These are phyloP conservation scores for Neophaeococcomyces mojaviensis DNA, from an alignment of 2,329 filamentous ascomycete genomes.

Conservation along the genomic window DNA sequence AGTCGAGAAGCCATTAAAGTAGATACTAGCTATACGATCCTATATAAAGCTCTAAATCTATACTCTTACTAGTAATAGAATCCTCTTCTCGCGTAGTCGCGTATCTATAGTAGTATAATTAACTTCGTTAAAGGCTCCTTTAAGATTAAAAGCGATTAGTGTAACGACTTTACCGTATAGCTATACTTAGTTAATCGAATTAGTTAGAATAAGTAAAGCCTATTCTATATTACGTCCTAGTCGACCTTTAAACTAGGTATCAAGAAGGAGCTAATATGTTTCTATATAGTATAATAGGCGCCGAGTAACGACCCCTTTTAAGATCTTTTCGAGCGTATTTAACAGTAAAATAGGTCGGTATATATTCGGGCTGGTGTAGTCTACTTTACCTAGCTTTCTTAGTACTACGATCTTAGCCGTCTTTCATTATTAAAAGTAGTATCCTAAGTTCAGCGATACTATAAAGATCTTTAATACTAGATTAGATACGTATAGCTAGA, in stretches of 20 bases:
- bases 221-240: constrained; percentile 20
- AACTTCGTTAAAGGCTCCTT: constrained; percentile 20
- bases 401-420: constrained; percentile 14
- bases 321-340: constrained; percentile 16
- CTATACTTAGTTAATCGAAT: constrained; percentile 18
- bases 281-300: constrained; percentile 18
- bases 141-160: constrained; percentile 10
- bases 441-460: constrained; percentile 14
- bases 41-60: neutral
- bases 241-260: constrained; percentile 22
- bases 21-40: constrained; percentile 2
- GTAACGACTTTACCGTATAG: constrained; percentile 16
- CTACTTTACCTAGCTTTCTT: constrained; percentile 20
- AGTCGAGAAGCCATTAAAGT: constrained; percentile 1
- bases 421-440: constrained; percentile 19
- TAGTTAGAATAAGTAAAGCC: constrained; percentile 20
- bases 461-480: constrained; percentile 13
- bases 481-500: constrained; percentile 9
- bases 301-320: constrained; percentile 18
- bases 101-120: constrained; percentile 12
- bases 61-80: neutral
- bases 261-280: constrained; percentile 19
- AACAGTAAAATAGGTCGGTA: constrained; percentile 26
- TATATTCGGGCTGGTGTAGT: constrained; percentile 22
- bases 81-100: neutral